Conservation (phyloP, 129 eudicot species). For the Oenanthe sinensis region DNA sequence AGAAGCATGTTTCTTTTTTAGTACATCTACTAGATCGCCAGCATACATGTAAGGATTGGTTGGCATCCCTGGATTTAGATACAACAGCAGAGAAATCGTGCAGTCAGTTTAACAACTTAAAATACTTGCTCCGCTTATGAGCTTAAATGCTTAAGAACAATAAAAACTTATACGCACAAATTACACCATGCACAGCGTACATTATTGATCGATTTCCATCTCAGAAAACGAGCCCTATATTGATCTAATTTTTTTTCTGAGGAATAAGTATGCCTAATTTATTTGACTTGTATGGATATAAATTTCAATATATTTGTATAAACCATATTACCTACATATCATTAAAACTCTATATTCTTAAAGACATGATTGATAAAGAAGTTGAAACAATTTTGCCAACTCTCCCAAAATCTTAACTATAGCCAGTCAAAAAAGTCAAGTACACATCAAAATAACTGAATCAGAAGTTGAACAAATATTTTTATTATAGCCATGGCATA, state of each 20-base stretch:
- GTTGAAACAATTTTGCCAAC: background rate
- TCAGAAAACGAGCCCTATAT: too few relatives aligned
- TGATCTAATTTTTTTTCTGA: background rate
- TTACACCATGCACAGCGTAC: background rate
- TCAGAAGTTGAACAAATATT: background rate
- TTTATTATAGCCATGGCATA: background rate
- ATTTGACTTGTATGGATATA: background rate
- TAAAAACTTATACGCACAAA: background rate
- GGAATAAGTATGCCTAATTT: background rate
- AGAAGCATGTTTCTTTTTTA: slow-evolving; percentile 80
- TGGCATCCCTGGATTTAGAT: slow-evolving; percentile 65
- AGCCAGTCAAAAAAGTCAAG: background rate
- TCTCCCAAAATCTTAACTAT: background rate
- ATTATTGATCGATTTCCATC: background rate
- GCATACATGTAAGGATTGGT: slow-evolving; percentile 64
- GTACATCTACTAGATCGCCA: slow-evolving; percentile 45
- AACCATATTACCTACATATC: background rate
- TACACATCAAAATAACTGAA: background rate
- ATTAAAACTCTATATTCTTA: background rate
- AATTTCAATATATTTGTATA: background rate
- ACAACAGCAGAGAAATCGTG: background rate
- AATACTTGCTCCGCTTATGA: background rate
- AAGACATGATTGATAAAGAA: background rate
- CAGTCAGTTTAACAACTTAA: background rate
- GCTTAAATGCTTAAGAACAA: background rate